phyloP scores from a whole-genome alignment of 1,284 basidiomycete species.

The Malassezia japonica region DNA sequence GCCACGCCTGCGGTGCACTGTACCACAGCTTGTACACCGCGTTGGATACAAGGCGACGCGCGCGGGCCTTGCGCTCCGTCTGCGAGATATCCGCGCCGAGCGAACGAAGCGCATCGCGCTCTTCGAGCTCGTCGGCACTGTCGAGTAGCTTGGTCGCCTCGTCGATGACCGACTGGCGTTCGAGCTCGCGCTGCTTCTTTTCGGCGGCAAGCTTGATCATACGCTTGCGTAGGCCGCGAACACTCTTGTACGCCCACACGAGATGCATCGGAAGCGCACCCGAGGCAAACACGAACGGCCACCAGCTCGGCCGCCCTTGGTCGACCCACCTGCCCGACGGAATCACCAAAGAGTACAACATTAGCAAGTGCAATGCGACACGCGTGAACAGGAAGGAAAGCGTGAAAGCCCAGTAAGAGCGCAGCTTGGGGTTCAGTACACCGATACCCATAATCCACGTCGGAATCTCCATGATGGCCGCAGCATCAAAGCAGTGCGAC shows the following conservation, averaged over 20 bases:
- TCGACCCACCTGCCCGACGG: conserved; percentile 28
- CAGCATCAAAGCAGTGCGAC: conserved; percentile 31
- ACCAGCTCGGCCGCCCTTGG: conserved; percentile 26
- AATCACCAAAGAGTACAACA: conserved; percentile 27
- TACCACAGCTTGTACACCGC: conserved; percentile 41
- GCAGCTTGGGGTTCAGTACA: conserved; percentile 31
- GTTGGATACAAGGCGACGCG: conserved; percentile 37
- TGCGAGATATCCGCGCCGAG: conserved; percentile 14
- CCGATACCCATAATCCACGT: conserved; percentile 45
- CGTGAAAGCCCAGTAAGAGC: conserved; percentile 46
- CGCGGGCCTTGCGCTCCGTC: conserved; percentile 21
- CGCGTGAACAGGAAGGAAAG: conserved; percentile 40
- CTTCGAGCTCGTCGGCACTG: conserved; percentile 11
- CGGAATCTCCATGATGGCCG: conserved; percentile 42
- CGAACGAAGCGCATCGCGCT: not conserved
- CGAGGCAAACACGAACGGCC: conserved; percentile 25
- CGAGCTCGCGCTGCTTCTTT: conserved; percentile 20
- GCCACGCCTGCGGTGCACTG: conserved; percentile 41
- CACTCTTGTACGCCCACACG: conserved; percentile 46
- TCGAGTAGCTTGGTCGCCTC: conserved; percentile 12
- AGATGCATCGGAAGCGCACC: conserved; percentile 46
- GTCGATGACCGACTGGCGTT: conserved; percentile 9
- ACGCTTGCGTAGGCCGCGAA: conserved; percentile 35
- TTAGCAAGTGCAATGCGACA: conserved; percentile 37
- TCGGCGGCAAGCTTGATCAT: conserved; percentile 37